A percentile compares a stretch with the other conserved stretches of the same genome.
Evolutionary conservation across 2,329 filamentous ascomycete species (phyloP).

Genomic region (Diaporthe sp.): DNA sequence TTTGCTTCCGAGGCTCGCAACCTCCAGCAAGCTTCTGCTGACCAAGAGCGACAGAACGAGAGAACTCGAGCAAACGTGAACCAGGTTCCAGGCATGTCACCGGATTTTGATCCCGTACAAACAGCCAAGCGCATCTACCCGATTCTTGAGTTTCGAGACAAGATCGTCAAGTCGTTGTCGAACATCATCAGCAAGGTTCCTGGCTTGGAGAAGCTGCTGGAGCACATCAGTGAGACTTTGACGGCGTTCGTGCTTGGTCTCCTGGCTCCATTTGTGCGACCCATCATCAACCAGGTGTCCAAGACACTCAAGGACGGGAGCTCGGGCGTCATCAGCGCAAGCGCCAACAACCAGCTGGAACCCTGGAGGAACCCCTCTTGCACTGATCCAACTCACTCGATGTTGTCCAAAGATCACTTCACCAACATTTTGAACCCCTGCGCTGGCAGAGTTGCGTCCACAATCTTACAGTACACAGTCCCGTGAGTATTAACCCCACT

Average conservation of each 20-base stretch:
- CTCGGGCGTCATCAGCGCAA: conserved; percentile 75
- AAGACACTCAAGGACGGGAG: conserved; percentile 89
- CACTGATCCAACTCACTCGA: conserved; percentile 84
- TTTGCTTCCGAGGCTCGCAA: conserved; percentile 76
- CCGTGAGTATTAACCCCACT: conserved; percentile 65
- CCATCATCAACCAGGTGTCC: conserved; percentile 89
- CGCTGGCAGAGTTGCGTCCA: conserved; percentile 79
- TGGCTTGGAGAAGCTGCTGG: conserved; percentile 88
- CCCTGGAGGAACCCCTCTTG: conserved; percentile 83
- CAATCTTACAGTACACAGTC: conserved; percentile 86
- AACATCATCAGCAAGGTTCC: conserved; percentile 91
- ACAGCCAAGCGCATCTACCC: conserved; percentile 89
- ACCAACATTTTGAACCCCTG: conserved; percentile 83
- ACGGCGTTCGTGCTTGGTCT: conserved; percentile 93
- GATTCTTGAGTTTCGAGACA: conserved; percentile 93
- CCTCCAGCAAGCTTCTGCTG: conserved; percentile 71
- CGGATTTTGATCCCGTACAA: conserved; percentile 82
- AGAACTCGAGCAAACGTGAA: conserved; percentile 62
- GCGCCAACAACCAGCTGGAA: conserved; percentile 80
- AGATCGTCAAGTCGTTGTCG: conserved; percentile 89
- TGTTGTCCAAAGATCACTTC: conserved; percentile 88
- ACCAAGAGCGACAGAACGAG: conserved; percentile 70
- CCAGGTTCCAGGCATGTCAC: conserved; percentile 79
- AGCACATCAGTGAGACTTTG: conserved; percentile 92
- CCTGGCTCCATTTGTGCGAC: conserved; percentile 90